A percentile compares a stretch with the other conserved stretches of the same genome.
phyloP scores from a whole-genome alignment of 495 filamentous ascomycete species.

The Lophiostoma macrostomum region DNA sequence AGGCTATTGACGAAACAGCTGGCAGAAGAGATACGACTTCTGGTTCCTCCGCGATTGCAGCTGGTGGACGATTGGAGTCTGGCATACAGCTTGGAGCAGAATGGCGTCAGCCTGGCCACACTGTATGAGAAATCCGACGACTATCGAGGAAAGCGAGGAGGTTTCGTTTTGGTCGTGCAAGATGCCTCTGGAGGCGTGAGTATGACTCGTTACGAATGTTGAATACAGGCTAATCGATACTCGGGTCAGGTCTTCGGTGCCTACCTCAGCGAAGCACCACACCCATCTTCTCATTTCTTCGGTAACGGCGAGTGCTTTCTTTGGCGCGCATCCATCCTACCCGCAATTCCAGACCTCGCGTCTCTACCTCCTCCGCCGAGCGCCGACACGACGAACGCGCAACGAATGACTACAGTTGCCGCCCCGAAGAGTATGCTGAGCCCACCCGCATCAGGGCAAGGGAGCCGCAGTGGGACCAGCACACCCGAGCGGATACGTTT shows the following conservation, averaged over 20 bases:
- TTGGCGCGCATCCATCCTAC: conserved; percentile 74
- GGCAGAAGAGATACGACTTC: conserved; percentile 89
- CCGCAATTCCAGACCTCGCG: conserved; percentile 48
- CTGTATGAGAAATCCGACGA: conserved; percentile 74
- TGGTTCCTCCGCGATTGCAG: conserved; percentile 81
- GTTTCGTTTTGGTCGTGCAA: conserved; percentile 81
- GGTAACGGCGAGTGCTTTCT: conserved; percentile 98
- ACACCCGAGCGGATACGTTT: conserved; percentile 73
- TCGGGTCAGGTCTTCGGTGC: conserved; percentile 76
- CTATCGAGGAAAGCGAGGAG: conserved; percentile 65
- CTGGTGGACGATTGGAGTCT: conserved; percentile 83
- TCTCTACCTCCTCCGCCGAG: conserved; percentile 71
- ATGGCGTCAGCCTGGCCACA: conserved; percentile 83
- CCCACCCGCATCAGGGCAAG: conserved; percentile 37
- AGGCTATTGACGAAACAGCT: conserved; percentile 64
- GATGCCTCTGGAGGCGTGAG: conserved; percentile 71
- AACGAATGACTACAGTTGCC: conserved; percentile 65
- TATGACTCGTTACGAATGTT: conserved; percentile 19
- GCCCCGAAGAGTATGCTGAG: conserved; percentile 37
- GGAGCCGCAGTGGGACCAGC: conserved; percentile 34
- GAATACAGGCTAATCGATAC: background rate
- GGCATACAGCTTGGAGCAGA: conserved; percentile 85
- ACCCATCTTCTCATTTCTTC: conserved; percentile 78
- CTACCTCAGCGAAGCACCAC: conserved; percentile 85
- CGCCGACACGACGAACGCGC: conserved; percentile 66